Percentiles rank a stretch among this genome's conserved stretches.
Evolutionary conservation across 2,329 filamentous ascomycete species (phyloP).

Genomic region (Penicillium aurantiogriseum): DNA sequence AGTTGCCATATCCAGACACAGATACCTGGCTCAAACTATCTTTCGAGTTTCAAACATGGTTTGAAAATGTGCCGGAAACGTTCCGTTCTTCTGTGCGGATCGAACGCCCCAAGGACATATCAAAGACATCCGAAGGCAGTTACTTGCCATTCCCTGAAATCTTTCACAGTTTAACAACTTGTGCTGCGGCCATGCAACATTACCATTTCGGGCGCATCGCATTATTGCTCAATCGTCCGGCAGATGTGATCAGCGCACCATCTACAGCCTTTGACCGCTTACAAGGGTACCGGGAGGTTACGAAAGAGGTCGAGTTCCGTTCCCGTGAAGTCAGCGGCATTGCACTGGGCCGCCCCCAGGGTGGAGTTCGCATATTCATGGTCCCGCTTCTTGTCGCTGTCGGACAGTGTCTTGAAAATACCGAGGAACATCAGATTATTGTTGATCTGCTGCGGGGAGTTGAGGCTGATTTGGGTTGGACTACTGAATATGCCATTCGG

Average conservation of each 20-base stretch:
- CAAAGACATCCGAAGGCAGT: conserved; percentile 32
- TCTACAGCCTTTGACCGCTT: conserved; percentile 55
- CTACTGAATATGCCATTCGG: conserved; percentile 55
- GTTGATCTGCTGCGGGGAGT: conserved; percentile 56
- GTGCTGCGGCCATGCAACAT: conserved; percentile 62
- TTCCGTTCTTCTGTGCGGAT: conserved; percentile 56
- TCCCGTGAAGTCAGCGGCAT: conserved; percentile 60
- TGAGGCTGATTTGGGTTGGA: conserved; percentile 61
- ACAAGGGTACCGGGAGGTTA: conserved; percentile 56
- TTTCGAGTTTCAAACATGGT: conserved; percentile 57
- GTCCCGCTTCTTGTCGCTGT: conserved; percentile 60
- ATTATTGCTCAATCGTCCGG: conserved; percentile 59
- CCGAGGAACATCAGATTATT: conserved; percentile 54
- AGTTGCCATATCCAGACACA: conserved; percentile 48
- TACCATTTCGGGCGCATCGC: conserved; percentile 65
- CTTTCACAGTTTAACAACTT: conserved; percentile 62
- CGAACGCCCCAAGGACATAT: conserved; percentile 37
- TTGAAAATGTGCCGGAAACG: conserved; percentile 56
- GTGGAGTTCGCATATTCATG: conserved; percentile 57
- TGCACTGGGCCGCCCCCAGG: conserved; percentile 54
- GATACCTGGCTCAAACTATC: conserved; percentile 54
- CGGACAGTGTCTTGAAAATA: conserved; percentile 56
- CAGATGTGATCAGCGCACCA: conserved; percentile 53
- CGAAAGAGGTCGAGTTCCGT: conserved; percentile 55
- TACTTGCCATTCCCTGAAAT: conserved; percentile 52